phyloP scores from a whole-genome alignment of 305 asterid genomes.

The Fraxinus ornus region DNA sequence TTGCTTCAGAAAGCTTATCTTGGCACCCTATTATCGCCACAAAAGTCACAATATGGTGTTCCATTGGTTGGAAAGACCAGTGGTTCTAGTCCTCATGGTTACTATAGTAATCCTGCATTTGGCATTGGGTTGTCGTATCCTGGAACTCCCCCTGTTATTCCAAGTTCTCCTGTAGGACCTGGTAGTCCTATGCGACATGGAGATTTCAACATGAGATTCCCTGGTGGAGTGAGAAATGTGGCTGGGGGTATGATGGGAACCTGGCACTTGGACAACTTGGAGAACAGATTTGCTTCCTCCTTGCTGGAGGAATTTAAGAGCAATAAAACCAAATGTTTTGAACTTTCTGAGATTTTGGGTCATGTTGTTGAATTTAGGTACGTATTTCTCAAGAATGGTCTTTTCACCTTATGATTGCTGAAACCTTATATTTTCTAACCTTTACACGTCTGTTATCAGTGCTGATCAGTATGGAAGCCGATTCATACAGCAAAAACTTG shows the following conservation, averaged over 20 bases:
- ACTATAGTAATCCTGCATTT: constrained; percentile 71
- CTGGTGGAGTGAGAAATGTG: constrained; percentile 73
- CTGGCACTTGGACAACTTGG: constrained; percentile 83
- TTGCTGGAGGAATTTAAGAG: constrained; percentile 96
- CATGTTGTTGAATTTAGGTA: constrained; percentile 99
- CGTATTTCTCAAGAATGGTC: not conserved
- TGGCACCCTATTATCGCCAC: constrained; percentile 66
- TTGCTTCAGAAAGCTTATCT: constrained; percentile 88
- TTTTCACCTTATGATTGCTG: constrained; percentile 7
- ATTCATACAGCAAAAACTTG: constrained; percentile 95
- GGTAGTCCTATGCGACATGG: constrained; percentile 91
- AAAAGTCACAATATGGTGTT: constrained; percentile 75
- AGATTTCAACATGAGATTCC: constrained; percentile 63
- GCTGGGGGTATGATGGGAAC: constrained; percentile 74
- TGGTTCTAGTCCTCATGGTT: constrained; percentile 75
- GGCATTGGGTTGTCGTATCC: constrained; percentile 86
- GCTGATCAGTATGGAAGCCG: constrained; percentile 99
- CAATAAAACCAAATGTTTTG: constrained; percentile 87
- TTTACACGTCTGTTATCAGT: constrained; percentile 40
- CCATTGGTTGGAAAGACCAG: constrained; percentile 55
- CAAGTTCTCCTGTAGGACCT: constrained; percentile 66
- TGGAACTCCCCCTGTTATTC: constrained; percentile 72
- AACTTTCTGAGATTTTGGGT: constrained; percentile 82
- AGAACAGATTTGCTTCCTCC: constrained; percentile 62
- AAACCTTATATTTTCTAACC: not conserved